Evolutionary conservation across 2,329 filamentous ascomycete genomes (phyloP).

Genomic region (Aspergillus neoniger): DNA sequence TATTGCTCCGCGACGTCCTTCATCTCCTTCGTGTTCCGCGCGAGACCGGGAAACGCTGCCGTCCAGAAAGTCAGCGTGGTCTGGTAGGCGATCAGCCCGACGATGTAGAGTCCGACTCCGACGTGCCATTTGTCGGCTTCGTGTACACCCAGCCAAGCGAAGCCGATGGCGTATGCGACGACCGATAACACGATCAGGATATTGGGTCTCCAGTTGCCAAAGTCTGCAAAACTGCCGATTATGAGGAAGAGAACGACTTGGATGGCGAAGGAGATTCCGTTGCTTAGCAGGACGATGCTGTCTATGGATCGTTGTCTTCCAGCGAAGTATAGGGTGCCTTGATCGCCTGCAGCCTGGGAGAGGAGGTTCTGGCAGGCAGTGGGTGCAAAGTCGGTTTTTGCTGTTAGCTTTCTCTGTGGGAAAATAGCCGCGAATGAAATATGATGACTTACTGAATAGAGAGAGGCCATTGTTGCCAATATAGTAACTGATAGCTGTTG

Average conservation of each 20-base stretch:
- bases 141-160: slow-evolving; percentile 68
- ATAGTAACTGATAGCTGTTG: slow-evolving; percentile 54
- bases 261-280: slow-evolving; percentile 68
- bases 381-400: slow-evolving; percentile 56
- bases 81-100: slow-evolving; percentile 67
- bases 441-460: slow-evolving; percentile 53
- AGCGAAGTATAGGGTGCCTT: slow-evolving; percentile 56
- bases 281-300: slow-evolving; percentile 65
- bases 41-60: slow-evolving; percentile 62
- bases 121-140: slow-evolving; percentile 60
- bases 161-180: slow-evolving; percentile 64
- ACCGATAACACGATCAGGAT: slow-evolving; percentile 64
- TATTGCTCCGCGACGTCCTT: slow-evolving; percentile 54
- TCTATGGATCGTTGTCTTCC: slow-evolving; percentile 62
- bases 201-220: slow-evolving; percentile 64
- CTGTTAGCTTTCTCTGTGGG: not conserved
- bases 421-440: not conserved
- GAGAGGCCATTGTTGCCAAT: slow-evolving; percentile 66
- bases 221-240: slow-evolving; percentile 58
- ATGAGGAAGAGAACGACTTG: slow-evolving; percentile 58
- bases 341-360: slow-evolving; percentile 60
- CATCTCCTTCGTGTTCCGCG: slow-evolving; percentile 56
- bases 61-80: slow-evolving; percentile 70
- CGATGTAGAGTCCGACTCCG: slow-evolving; percentile 64
- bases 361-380: slow-evolving; percentile 67